Conservation (phyloP, 176 grass and related monocot genomes). For the Poa pratensis region DNA sequence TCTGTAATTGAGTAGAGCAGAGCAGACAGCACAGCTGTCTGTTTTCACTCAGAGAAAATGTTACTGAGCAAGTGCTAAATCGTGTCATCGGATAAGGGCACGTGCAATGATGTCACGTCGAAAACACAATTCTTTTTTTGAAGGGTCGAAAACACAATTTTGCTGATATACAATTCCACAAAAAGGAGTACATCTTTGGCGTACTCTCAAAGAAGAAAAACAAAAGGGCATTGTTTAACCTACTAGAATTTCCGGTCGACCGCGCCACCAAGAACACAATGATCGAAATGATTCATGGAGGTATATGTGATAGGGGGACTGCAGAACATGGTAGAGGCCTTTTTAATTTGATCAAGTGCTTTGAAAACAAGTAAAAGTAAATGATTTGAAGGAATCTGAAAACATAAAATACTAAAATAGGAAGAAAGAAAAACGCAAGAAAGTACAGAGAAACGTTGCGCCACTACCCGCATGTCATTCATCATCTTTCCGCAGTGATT, state of each 20-base stretch:
- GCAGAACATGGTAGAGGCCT: no score
- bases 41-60: slow-evolving; percentile 1
- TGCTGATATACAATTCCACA: no score
- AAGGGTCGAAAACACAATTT: background rate
- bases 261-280: no score
- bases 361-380: background rate
- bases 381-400: background rate
- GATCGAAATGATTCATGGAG: no score
- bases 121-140: background rate
- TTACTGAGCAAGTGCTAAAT: background rate
- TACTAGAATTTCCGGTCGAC: no score
- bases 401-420: background rate
- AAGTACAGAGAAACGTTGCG: background rate
- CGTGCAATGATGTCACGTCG: background rate
- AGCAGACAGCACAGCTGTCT: background rate
- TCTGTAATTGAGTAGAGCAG: background rate
- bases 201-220: no score
- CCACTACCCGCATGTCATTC: background rate
- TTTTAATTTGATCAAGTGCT: no score
- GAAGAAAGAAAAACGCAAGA: background rate
- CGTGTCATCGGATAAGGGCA: background rate
- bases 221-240: no score
- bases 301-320: no score
- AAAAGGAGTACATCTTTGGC: no score
- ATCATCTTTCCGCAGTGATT: background rate